These are phyloP conservation scores for Bipolaris cookei DNA, from an alignment of 2,329 filamentous ascomycete species.

Conservation along the genomic window DNA sequence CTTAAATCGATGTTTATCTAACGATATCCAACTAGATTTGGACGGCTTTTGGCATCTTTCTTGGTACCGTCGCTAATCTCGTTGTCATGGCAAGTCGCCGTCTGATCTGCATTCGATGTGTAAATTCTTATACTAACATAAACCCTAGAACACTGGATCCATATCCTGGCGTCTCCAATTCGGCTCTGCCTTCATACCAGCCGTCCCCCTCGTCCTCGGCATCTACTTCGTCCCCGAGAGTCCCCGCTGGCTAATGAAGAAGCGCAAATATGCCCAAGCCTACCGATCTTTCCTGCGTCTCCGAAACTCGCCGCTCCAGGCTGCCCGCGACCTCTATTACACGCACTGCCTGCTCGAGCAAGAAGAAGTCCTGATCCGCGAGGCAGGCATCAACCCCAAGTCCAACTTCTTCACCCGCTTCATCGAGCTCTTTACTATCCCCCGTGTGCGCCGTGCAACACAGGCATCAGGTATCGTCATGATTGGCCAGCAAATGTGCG, in stretches of 20 bases:
- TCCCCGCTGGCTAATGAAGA: slow-evolving; percentile 52
- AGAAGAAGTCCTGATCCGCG: slow-evolving; percentile 43
- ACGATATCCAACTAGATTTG: slow-evolving; percentile 34
- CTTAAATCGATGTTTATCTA: neutral
- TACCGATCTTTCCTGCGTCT: slow-evolving; percentile 50
- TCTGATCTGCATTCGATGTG: neutral
- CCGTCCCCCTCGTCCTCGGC: slow-evolving; percentile 47
- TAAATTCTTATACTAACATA: neutral
- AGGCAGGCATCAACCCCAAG: slow-evolving; percentile 42
- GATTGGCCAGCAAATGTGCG: slow-evolving; percentile 70
- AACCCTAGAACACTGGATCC: slow-evolving; percentile 35
- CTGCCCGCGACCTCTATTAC: slow-evolving; percentile 53
- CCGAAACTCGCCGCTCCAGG: slow-evolving; percentile 50
- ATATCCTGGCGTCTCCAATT: slow-evolving; percentile 52
- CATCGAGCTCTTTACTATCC: slow-evolving; percentile 69
- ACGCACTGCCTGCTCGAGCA: slow-evolving; percentile 48
- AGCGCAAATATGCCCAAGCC: slow-evolving; percentile 48
- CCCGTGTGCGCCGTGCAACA: slow-evolving; percentile 73
- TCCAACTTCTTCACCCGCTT: slow-evolving; percentile 52
- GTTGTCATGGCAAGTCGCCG: slow-evolving; percentile 39
- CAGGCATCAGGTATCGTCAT: slow-evolving; percentile 80
- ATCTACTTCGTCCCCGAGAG: slow-evolving; percentile 53
- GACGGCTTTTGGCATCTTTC: slow-evolving; percentile 55
- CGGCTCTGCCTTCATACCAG: slow-evolving; percentile 50
- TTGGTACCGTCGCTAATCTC: slow-evolving; percentile 52